Evolutionary conservation across 495 filamentous ascomycete genomes (phyloP).

Genomic region (Aspergillus heteromorphus): DNA sequence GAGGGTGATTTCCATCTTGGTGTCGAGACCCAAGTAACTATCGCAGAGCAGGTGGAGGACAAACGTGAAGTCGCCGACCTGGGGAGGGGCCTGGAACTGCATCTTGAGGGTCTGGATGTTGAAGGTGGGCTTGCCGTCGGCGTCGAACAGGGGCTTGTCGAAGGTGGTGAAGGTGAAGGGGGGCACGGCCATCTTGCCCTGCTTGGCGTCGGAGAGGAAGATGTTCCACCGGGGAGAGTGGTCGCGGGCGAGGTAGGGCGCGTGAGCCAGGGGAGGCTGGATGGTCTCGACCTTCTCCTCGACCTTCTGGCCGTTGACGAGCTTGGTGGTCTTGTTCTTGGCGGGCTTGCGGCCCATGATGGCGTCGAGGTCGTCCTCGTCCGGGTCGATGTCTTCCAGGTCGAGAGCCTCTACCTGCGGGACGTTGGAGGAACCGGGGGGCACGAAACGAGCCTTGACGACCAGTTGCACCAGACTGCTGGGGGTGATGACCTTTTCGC

Average conservation of each 20-base stretch:
- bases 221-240: conserved; percentile 87
- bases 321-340: conserved; percentile 53
- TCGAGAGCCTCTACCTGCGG: conserved; percentile 71
- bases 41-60: conserved; percentile 88
- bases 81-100: conserved; percentile 93
- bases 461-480: conserved; percentile 89
- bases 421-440: conserved; percentile 69
- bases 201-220: conserved; percentile 88
- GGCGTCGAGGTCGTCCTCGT: conserved; percentile 88
- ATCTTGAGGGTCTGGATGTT: conserved; percentile 93
- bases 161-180: conserved; percentile 88
- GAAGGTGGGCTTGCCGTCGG: conserved; percentile 74
- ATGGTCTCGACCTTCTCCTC: conserved; percentile 51
- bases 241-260: conserved; percentile 84
- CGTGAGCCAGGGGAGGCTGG: conserved; percentile 76
- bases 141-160: conserved; percentile 75
- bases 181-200: conserved; percentile 90
- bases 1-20: conserved; percentile 79
- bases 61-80: conserved; percentile 87
- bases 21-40: conserved; percentile 89
- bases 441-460: conserved; percentile 89
- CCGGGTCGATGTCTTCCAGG: conserved; percentile 84
- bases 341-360: conserved; percentile 69
- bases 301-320: conserved; percentile 49
- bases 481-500: conserved; percentile 89